A percentile compares a stretch with the other conserved stretches of the same genome.
phyloP scores from a whole-genome alignment of 2,329 filamentous ascomycete genomes.

The Massarina eburnea region DNA sequence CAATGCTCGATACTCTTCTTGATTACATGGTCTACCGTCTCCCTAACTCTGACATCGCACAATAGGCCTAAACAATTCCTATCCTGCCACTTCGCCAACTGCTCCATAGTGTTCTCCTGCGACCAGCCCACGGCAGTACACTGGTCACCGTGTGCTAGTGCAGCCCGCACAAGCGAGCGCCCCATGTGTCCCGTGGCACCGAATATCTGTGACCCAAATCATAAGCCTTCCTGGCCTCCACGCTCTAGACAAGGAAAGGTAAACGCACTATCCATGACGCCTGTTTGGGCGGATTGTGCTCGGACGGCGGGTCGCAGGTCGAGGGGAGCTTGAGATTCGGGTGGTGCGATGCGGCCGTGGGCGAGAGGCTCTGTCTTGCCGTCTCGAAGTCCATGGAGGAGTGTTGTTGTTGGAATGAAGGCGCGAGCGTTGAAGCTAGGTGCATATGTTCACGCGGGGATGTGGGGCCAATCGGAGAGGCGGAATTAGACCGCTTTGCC shows the following conservation, averaged over 20 bases:
- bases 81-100: conserved; percentile 70
- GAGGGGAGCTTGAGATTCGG: conserved; percentile 67
- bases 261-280: conserved; percentile 82
- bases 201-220: conserved; percentile 62
- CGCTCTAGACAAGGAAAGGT: background rate
- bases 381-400: conserved; percentile 39
- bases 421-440: conserved; percentile 11
- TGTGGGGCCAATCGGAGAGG: conserved; percentile 32
- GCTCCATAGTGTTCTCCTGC: conserved; percentile 71
- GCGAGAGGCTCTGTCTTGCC: conserved; percentile 40
- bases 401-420: conserved; percentile 4
- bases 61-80: conserved; percentile 73
- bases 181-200: conserved; percentile 98
- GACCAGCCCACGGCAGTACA: conserved; percentile 85
- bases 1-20: conserved; percentile 72
- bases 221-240: conserved; percentile 9
- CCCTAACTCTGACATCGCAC: conserved; percentile 83
- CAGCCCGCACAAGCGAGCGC: conserved; percentile 81
- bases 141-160: conserved; percentile 76
- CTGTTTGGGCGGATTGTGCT: conserved; percentile 68
- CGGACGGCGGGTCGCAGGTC: conserved; percentile 81
- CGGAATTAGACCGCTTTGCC: conserved; percentile 1
- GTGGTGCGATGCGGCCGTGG: conserved; percentile 34
- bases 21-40: conserved; percentile 74
- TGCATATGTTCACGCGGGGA: conserved; percentile 24